These are phyloP conservation scores for Xylaria sp. DNA, from an alignment of 2,329 filamentous ascomycete genomes.

Conservation along the genomic window DNA sequence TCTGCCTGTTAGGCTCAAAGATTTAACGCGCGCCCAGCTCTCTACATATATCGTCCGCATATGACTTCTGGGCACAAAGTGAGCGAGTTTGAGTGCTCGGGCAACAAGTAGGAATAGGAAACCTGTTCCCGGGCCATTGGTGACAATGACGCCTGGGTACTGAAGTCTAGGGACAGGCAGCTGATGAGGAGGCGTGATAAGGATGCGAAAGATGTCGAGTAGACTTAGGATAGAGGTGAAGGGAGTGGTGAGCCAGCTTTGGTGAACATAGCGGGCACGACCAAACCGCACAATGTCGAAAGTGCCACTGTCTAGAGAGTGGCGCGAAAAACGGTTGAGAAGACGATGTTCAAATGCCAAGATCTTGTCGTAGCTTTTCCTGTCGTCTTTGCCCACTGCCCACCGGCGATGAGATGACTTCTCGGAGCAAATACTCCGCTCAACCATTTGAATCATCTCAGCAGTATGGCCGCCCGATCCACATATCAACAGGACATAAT, in stretches of 20 bases:
- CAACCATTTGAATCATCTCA: slow-evolving; percentile 89
- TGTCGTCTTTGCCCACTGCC: slow-evolving; percentile 77
- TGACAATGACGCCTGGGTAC: slow-evolving; percentile 78
- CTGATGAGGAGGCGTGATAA: slow-evolving; percentile 46
- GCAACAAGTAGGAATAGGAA: slow-evolving; percentile 70
- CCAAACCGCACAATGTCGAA: slow-evolving; percentile 73
- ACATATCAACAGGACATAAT: slow-evolving; percentile 77
- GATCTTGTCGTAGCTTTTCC: slow-evolving; percentile 71
- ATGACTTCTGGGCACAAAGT: slow-evolving; percentile 53
- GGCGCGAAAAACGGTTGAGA: slow-evolving; percentile 40
- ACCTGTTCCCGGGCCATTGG: slow-evolving; percentile 87
- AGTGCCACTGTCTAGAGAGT: slow-evolving; percentile 46
- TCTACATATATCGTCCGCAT: slow-evolving; percentile 87
- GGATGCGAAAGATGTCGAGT: slow-evolving; percentile 62
- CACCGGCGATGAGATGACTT: slow-evolving; percentile 75
- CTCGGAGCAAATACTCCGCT: slow-evolving; percentile 58
- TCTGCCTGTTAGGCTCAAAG: slow-evolving; percentile 82
- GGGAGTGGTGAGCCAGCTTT: slow-evolving; percentile 75
- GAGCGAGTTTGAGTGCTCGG: slow-evolving; percentile 54
- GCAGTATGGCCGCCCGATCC: slow-evolving; percentile 94
- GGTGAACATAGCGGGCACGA: slow-evolving; percentile 81
- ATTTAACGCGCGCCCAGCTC: slow-evolving; percentile 85
- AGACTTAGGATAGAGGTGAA: slow-evolving; percentile 70
- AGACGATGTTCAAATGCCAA: slow-evolving; percentile 54
- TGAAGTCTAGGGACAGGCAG: slow-evolving; percentile 41